phyloP scores from a whole-genome alignment of 768 basidiomycete genomes.

The Lactarius deliciosus region DNA sequence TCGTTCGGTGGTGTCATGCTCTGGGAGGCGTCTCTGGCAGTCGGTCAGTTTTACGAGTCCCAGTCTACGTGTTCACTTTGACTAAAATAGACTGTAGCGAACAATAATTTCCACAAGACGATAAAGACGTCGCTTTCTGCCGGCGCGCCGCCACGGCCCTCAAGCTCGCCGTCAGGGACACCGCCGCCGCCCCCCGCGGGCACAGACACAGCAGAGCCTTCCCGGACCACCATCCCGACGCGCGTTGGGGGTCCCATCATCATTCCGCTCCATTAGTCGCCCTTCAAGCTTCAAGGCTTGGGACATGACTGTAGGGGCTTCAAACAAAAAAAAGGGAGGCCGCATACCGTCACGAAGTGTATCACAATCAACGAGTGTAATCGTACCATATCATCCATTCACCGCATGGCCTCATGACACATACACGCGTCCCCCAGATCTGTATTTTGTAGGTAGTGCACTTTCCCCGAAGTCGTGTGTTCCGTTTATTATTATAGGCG shows the following conservation, averaged over 20 bases:
- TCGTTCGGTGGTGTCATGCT: slow-evolving; percentile 49
- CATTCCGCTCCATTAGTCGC: background rate
- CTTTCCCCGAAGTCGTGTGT: background rate
- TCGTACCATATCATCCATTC: background rate
- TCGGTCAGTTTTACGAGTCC: slow-evolving; percentile 35
- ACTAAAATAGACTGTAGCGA: slow-evolving; percentile 38
- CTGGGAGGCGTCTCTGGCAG: slow-evolving; percentile 50
- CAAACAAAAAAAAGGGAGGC: background rate
- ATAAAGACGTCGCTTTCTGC: slow-evolving; percentile 46
- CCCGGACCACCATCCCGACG: background rate
- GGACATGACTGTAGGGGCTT: background rate
- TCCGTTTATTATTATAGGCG: background rate
- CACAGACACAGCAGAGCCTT: background rate
- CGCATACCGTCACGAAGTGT: background rate
- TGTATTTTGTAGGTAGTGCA: background rate
- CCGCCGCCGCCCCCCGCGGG: background rate
- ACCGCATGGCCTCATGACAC: background rate
- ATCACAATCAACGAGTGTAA: background rate
- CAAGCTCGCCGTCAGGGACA: background rate
- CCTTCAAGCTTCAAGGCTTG: background rate
- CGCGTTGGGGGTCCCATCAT: background rate
- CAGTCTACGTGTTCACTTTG: background rate
- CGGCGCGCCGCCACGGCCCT: background rate
- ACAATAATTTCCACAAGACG: slow-evolving; percentile 56
- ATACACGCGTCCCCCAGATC: background rate